Percentiles rank a stretch among this genome's conserved stretches.
These are phyloP conservation scores for Moricandia arvensis DNA, from an alignment of 345 rosid genomes.

Conservation along the genomic window DNA sequence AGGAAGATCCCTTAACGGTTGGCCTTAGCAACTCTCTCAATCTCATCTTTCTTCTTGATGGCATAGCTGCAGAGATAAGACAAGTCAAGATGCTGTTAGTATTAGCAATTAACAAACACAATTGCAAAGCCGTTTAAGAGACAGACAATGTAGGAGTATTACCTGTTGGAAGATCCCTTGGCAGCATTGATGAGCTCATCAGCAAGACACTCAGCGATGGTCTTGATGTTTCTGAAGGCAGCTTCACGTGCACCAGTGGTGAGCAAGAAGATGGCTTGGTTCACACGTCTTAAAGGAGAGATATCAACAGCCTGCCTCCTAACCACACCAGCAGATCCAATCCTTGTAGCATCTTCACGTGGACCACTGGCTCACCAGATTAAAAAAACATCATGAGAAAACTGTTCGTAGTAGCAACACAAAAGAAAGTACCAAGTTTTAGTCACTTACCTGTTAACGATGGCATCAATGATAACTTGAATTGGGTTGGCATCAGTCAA, in stretches of 20 bases:
- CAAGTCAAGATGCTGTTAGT: slow-evolving; percentile 23
- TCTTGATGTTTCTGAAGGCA: slow-evolving; percentile 89
- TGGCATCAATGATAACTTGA: slow-evolving; percentile 88
- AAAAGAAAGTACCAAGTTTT: neutral
- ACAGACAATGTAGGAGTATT: neutral
- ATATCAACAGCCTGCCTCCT: slow-evolving; percentile 98
- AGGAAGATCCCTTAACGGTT: slow-evolving; percentile 59
- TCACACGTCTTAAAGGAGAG: slow-evolving; percentile 88
- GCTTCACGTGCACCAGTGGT: slow-evolving; percentile 97
- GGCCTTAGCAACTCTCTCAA: slow-evolving; percentile 98
- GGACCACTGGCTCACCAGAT: slow-evolving; percentile 62
- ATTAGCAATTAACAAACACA: neutral
- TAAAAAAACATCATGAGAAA: neutral
- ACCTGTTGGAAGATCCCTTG: slow-evolving; percentile 99
- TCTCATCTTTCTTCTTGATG: slow-evolving; percentile 95
- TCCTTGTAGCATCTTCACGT: slow-evolving; percentile 93
- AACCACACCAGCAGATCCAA: slow-evolving; percentile 98
- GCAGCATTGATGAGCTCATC: slow-evolving; percentile 98
- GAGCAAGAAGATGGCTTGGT: slow-evolving; percentile 80
- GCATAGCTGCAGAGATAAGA: slow-evolving; percentile 52
- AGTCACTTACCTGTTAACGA: slow-evolving; percentile 67
- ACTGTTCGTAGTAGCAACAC: neutral
- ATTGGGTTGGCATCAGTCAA: slow-evolving; percentile 80
- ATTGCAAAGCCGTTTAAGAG: neutral
- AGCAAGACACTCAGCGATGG: slow-evolving; percentile 95